Conservation (phyloP, 768 basidiomycete species). For the Holtermannia corniformis region DNA sequence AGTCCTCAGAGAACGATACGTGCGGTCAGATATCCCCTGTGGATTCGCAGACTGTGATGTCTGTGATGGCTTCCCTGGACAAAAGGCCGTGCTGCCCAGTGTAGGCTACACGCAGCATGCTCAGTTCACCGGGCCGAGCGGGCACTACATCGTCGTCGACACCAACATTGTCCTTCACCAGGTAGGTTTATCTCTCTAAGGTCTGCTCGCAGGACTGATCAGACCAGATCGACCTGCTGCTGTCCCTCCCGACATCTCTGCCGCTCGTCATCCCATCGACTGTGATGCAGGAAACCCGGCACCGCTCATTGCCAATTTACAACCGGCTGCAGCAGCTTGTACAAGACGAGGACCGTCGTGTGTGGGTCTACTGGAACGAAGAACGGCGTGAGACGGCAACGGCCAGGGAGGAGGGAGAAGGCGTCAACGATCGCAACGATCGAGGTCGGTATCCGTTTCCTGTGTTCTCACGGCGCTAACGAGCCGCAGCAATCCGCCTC, state of each 20-base stretch:
- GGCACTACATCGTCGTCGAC: conserved; percentile 78
- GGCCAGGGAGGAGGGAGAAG: conserved; percentile 49
- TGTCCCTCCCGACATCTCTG: conserved; percentile 60
- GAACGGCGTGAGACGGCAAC: conserved; percentile 46
- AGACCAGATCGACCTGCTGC: conserved; percentile 82
- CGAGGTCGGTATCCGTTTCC: conserved; percentile 51
- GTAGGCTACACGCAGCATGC: conserved; percentile 54
- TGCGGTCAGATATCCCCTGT: conserved; percentile 82
- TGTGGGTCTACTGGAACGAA: conserved; percentile 50
- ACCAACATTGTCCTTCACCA: conserved; percentile 92
- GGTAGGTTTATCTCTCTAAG: conserved; percentile 45
- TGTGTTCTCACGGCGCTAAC: background rate
- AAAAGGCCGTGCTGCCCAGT: conserved; percentile 50
- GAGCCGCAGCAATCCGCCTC: conserved; percentile 65
- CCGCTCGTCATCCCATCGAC: conserved; percentile 90
- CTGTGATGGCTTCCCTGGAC: conserved; percentile 47
- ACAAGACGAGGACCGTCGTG: conserved; percentile 54
- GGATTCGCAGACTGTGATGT: conserved; percentile 61
- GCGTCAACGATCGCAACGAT: conserved; percentile 84
- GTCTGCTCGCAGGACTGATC: conserved; percentile 4
- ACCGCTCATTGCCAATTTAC: conserved; percentile 82
- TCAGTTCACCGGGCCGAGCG: conserved; percentile 18
- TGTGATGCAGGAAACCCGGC: conserved; percentile 90
- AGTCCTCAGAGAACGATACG: conserved; percentile 90
- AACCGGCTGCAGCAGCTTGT: conserved; percentile 80